Conservation (phyloP, 768 basidiomycete species). For the Russula earlei region DNA sequence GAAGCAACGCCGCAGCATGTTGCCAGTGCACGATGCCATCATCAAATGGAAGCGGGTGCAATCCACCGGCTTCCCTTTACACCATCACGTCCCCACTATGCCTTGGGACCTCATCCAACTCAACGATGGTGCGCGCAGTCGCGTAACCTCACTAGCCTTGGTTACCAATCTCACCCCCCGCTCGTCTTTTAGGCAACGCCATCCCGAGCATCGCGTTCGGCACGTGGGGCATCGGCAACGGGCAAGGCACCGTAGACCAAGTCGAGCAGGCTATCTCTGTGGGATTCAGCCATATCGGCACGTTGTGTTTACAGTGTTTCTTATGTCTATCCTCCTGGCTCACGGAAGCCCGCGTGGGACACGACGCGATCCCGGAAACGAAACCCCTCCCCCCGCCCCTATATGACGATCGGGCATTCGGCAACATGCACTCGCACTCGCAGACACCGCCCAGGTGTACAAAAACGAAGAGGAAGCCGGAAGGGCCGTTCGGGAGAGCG, state of each 20-base stretch:
- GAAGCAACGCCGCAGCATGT: neutral
- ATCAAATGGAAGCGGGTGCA: no score
- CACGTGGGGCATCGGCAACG: slow-evolving; percentile 56
- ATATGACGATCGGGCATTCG: neutral
- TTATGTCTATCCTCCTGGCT: no score
- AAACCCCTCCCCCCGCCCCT: neutral
- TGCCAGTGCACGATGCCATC: neutral
- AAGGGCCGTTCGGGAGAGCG: slow-evolving; percentile 39
- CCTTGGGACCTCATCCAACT: slow-evolving; percentile 51
- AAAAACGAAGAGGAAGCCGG: slow-evolving; percentile 53
- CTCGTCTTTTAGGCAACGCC: slow-evolving; percentile 29
- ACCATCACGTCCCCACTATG: slow-evolving; percentile 30
- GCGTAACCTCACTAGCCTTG: no score
- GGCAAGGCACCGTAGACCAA: slow-evolving; percentile 40
- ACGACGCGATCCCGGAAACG: no score
- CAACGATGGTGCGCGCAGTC: slow-evolving; percentile 43
- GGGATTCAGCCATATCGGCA: slow-evolving; percentile 57
- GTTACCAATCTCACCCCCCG: neutral
- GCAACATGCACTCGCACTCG: neutral
- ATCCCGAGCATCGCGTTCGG: slow-evolving; percentile 52
- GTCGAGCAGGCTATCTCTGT: slow-evolving; percentile 54
- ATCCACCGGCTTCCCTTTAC: neutral
- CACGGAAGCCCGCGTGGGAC: no score
- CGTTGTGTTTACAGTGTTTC: neutral
- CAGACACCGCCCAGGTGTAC: slow-evolving; percentile 56